Conservation (phyloP, 1,284 basidiomycete genomes). For the Trichosporon sp. region DNA sequence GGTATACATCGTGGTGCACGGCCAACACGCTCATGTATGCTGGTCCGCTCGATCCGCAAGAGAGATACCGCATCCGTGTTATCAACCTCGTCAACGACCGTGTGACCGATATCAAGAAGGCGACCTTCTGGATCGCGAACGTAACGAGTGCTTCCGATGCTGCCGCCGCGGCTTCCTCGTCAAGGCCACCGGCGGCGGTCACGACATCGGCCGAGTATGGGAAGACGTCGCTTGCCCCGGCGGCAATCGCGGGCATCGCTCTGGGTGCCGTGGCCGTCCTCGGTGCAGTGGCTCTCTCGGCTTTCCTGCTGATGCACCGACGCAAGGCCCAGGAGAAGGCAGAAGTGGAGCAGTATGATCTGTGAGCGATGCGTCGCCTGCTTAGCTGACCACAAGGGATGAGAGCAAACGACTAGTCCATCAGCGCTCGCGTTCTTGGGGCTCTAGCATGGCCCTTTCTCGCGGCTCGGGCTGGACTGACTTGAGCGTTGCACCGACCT, state of each 20-base stretch:
- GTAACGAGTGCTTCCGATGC: not conserved
- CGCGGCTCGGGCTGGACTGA: not conserved
- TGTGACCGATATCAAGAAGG: slow-evolving; percentile 8
- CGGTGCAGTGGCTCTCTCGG: not conserved
- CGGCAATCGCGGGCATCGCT: not conserved
- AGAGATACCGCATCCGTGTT: not conserved
- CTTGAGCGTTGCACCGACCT: not conserved
- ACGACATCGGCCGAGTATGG: not conserved
- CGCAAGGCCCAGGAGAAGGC: not conserved
- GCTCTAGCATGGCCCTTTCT: not conserved
- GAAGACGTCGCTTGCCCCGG: not conserved
- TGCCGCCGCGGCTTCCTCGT: not conserved
- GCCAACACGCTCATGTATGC: slow-evolving; percentile 14
- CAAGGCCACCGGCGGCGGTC: not conserved
- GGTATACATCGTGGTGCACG: slow-evolving; percentile 9
- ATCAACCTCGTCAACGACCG: slow-evolving; percentile 12
- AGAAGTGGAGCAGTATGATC: not conserved
- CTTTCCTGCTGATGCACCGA: not conserved
- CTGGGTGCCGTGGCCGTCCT: not conserved
- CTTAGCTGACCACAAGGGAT: not conserved
- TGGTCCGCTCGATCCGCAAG: not conserved
- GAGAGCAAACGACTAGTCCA: not conserved
- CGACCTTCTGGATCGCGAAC: slow-evolving; percentile 15
- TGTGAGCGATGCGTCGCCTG: not conserved
- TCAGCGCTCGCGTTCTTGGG: not conserved